Evolutionary conservation across 2,329 filamentous ascomycete species (phyloP).

Genomic region (Bipolaris zeicola): DNA sequence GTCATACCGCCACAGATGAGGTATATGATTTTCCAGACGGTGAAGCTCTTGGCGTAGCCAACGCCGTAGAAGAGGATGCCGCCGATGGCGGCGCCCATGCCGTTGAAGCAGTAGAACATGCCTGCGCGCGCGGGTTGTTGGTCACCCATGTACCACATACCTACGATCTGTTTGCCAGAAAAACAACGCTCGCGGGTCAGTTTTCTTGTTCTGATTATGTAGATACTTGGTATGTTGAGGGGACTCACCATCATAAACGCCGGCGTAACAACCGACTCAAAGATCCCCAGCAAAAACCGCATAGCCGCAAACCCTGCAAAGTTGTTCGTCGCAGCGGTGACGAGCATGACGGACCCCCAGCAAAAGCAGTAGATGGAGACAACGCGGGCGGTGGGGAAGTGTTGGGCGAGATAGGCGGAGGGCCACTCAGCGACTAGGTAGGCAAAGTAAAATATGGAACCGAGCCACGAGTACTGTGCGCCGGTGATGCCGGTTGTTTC

Average conservation of each 20-base stretch:
- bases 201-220: neutral
- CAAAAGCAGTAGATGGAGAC: conserved; percentile 29
- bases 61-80: conserved; percentile 49
- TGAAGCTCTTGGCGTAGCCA: conserved; percentile 50
- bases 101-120: conserved; percentile 33
- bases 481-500: conserved; percentile 55
- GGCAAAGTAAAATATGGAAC: conserved; percentile 62
- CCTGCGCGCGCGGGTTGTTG: conserved; percentile 31
- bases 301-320: conserved; percentile 28
- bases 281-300: conserved; percentile 29
- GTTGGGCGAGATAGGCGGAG: conserved; percentile 35
- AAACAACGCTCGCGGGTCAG: neutral
- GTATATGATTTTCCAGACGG: conserved; percentile 54
- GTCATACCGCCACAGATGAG: conserved; percentile 54
- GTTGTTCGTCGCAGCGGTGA: conserved; percentile 27
- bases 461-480: conserved; percentile 61
- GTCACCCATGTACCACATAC: conserved; percentile 15
- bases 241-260: conserved; percentile 27
- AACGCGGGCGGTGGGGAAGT: conserved; percentile 41
- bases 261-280: conserved; percentile 28
- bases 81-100: conserved; percentile 27
- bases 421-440: conserved; percentile 31
- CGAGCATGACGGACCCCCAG: conserved; percentile 27
- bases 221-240: too few relatives aligned
- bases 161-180: neutral